Percentiles rank a stretch among this genome's conserved stretches.
Conservation (phyloP, 176 grass and related monocot genomes). For the Avena eriantha region DNA sequence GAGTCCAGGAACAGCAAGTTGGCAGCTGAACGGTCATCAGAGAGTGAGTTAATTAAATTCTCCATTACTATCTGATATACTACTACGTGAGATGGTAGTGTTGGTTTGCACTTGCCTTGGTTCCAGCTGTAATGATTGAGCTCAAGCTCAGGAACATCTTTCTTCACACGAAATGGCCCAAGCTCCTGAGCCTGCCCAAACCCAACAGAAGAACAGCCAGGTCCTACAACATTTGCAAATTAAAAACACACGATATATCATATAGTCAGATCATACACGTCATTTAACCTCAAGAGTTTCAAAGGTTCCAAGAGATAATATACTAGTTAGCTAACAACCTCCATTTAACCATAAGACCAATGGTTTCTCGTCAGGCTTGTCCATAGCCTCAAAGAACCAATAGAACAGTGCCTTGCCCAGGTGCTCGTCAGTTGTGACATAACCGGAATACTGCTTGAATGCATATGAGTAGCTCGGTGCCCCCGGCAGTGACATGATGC, state of each 20-base stretch:
- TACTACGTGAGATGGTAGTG: background rate
- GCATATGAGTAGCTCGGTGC: constrained; percentile 30
- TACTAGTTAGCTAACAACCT: constrained; percentile 41
- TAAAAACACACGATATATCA: background rate
- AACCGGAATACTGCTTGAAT: constrained; percentile 63
- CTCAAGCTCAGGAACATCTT: constrained; percentile 71
- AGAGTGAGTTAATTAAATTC: background rate
- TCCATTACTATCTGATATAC: background rate
- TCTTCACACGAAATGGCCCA: constrained; percentile 76
- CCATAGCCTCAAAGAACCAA: constrained; percentile 66
- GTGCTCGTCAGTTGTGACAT: constrained; percentile 51
- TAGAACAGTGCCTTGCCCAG: constrained; percentile 73
- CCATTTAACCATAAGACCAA: constrained; percentile 75
- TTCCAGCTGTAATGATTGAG: constrained; percentile 74
- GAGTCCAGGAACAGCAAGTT: constrained; percentile 85
- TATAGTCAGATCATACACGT: background rate
- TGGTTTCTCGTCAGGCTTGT: constrained; percentile 52
- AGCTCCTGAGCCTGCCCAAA: constrained; percentile 78
- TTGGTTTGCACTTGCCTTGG: constrained; percentile 53
- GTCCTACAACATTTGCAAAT: constrained; percentile 35
- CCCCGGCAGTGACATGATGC: constrained; percentile 47
- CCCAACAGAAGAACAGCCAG: constrained; percentile 79
- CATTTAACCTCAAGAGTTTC: background rate
- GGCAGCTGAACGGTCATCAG: constrained; percentile 57
- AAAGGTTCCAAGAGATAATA: background rate